Conservation (phyloP, 345 rosid genomes). For the Euphorbia lathyris region DNA sequence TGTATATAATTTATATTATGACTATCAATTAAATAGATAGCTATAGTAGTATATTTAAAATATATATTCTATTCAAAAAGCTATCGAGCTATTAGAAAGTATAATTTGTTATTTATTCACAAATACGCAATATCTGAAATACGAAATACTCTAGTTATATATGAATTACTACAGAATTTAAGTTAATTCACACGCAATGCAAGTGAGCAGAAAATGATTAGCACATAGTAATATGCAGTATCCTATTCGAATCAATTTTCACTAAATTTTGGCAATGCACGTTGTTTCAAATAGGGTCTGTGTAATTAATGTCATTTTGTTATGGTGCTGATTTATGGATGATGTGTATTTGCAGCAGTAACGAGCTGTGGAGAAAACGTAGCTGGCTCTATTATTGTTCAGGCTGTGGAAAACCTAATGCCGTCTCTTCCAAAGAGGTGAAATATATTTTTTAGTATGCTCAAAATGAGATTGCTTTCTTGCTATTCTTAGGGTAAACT, state of each 20-base stretch:
- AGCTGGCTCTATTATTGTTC: conserved; percentile 22
- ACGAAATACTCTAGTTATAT: too few species aligned
- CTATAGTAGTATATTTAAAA: not conserved
- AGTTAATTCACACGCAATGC: too few species aligned
- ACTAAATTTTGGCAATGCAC: not conserved
- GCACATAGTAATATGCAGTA: not conserved
- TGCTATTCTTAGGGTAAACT: too few species aligned
- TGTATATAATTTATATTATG: too few species aligned
- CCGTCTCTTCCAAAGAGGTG: conserved; percentile 56
- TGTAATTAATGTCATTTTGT: not conserved
- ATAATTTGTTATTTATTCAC: too few species aligned
- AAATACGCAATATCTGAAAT: too few species aligned
- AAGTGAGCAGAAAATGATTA: too few species aligned
- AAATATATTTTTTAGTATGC: not conserved
- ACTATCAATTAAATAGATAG: not conserved
- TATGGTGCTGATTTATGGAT: not conserved
- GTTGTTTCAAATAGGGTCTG: not conserved
- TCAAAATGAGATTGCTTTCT: not conserved
- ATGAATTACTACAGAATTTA: too few species aligned
- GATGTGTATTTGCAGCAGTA: conserved; percentile 27
- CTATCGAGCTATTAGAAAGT: too few species aligned
- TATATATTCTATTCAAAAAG: too few species aligned
- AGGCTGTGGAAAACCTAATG: conserved; percentile 34
- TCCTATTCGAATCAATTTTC: not conserved
- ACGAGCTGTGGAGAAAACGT: conserved; percentile 21